Evolutionary conservation across 331 rosid species (phyloP), one percentile per base, ranked within the genome.

Genomic region (Quercus tomentella): DNA sequence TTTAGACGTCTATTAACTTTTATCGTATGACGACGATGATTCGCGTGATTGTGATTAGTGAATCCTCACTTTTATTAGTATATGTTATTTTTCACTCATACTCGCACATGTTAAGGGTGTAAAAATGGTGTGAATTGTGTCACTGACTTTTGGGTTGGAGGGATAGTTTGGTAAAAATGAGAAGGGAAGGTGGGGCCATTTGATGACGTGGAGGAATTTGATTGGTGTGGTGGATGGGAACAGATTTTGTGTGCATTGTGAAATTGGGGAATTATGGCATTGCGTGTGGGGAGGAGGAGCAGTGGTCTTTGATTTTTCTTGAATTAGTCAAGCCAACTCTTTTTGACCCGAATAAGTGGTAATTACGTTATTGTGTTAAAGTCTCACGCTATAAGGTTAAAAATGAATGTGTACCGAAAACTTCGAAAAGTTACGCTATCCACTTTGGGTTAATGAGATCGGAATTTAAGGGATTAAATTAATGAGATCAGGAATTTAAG

Each of bases 261-360:
- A 4, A 1, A n/a, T 58, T 25, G n/a, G 41, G 45, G 3, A 41
- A 0, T 20, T 33, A 7, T 20, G 52, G 37, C 23, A 43, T 6
- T 45, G 67, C 45, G 75, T 3, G 61, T 20, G 56, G 72, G 4
- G 31, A 28, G 81, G 78, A 6, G 63, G 57, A 45, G 74, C 0
- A 8, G 18, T 20, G 26, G 58, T 5, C 28, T 49, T 49, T 14
- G 15, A 3, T 49, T 49, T 12, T 12, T 49, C 17, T 3, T 17
- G 73, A 23, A n/a, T 5, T 5, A 35, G 78, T 81, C 78, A 22
- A 75, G 86, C 81, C 80, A 15, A 12, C 75, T 35, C 31, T 10
- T 62, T 11, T 74, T 16, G 78, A 65, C 78, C 72, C 83, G 71
- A 41, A 8, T 8, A 41, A 41, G 45, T 41, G 21, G 56, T 18